These are phyloP conservation scores for Pelargonium citronellum DNA, from an alignment of 441 rosid species.

Conservation along the genomic window DNA sequence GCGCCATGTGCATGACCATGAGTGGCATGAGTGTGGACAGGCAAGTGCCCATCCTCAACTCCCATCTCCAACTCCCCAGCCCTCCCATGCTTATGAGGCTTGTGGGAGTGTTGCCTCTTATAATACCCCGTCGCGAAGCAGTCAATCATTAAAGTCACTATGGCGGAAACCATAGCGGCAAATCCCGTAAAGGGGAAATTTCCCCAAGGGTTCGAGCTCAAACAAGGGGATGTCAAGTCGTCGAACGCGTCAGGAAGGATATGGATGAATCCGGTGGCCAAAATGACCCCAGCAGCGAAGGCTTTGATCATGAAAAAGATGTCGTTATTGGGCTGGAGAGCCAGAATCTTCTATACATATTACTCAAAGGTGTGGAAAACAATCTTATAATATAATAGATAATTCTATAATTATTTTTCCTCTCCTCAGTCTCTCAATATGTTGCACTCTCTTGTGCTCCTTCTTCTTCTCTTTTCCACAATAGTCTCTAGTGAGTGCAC, in stretches of 20 bases:
- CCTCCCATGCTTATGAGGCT: conserved; percentile 3
- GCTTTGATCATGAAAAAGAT: conserved; percentile 54
- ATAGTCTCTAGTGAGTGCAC: conserved; percentile 26
- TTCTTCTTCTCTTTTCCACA: conserved; percentile 16
- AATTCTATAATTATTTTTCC: no score
- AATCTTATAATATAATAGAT: no score
- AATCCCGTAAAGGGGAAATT: conserved; percentile 47
- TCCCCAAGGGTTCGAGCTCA: conserved; percentile 27
- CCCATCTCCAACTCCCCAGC: conserved; percentile 6
- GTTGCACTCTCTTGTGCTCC: background rate
- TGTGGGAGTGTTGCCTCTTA: conserved; percentile 30
- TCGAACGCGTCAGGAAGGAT: conserved; percentile 45
- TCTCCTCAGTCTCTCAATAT: no score
- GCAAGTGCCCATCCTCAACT: conserved; percentile 41
- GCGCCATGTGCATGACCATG: conserved; percentile 50
- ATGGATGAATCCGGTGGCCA: conserved; percentile 48
- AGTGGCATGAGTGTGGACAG: conserved; percentile 44
- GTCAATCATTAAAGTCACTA: conserved; percentile 46
- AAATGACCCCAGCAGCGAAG: conserved; percentile 48
- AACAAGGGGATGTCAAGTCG: conserved; percentile 39
- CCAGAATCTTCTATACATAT: conserved; percentile 33
- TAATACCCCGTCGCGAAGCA: conserved; percentile 39
- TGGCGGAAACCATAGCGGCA: conserved; percentile 42
- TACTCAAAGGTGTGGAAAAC: no score
- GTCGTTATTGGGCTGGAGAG: conserved; percentile 43